Evolutionary conservation across 1,139 yeast genomes (phyloP).

Genomic region (Saccharomycopsis hybrid): DNA sequence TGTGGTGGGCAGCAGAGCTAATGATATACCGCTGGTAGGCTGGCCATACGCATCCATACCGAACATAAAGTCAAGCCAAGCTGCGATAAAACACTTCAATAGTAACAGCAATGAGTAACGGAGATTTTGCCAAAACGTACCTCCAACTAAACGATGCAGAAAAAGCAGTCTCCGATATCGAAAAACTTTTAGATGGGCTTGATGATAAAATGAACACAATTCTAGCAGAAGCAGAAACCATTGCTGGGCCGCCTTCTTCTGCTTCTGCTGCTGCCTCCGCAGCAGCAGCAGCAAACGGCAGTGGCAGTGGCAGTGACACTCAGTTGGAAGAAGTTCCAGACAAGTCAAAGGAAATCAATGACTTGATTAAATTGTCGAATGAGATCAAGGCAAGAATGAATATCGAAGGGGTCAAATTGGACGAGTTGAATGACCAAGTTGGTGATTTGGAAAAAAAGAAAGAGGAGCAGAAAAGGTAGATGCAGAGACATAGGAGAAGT

Average conservation of each 20-base stretch:
- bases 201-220: slow-evolving; percentile 5
- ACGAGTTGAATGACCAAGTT: too few species aligned
- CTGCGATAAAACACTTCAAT: too few species aligned
- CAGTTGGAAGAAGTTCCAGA: neutral
- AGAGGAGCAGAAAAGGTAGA: too few species aligned
- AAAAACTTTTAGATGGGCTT: slow-evolving; percentile 3
- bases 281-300: neutral
- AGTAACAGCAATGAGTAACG: neutral
- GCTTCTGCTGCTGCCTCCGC: neutral
- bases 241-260: neutral
- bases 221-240: neutral
- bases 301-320: neutral
- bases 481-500: too few species aligned
- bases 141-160: slow-evolving; percentile 45
- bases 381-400: neutral
- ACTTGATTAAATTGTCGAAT: neutral
- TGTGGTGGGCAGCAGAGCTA: too few species aligned
- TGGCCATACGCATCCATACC: too few species aligned
- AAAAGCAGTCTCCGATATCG: slow-evolving; percentile 37
- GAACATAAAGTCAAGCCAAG: too few species aligned
- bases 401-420: too few species aligned
- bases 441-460: too few species aligned
- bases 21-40: too few species aligned
- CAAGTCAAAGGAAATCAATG: neutral
- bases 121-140: slow-evolving; percentile 41